Evolutionary conservation across 192 early-diverging fungal genomes (phyloP), one percentile per base, ranked within the genome.

Genomic region (Coemansia nantahalensis): DNA sequence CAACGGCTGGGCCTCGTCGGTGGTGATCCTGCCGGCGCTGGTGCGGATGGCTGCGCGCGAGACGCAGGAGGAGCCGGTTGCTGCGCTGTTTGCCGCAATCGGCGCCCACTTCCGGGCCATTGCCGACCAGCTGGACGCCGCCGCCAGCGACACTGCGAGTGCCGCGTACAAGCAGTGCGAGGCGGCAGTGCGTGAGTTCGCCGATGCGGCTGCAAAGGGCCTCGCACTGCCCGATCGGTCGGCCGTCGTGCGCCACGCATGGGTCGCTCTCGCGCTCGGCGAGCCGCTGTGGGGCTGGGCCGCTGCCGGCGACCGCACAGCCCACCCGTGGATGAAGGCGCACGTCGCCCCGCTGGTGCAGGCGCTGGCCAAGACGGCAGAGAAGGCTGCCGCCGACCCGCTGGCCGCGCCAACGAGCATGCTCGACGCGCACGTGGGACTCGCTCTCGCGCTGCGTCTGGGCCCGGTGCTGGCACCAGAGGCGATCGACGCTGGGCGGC

Each of bases 21-120:
- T 46, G 17, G 71, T 76, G 34, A 74, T 85, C n/a, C 40, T 89
- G 16, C 63, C 84, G n/a, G 80, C 72, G 7, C 65, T 85, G 58
- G 68, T 84, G 5, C 72, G 82, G n/a, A 84, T 93, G 68, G 54
- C 80, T 10, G 55, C 65, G 19, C 93, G 92, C 65, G 93, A 95
- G 62, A 79, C 83, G 12, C 84, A 88, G 41, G 93, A 93, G 45
- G 59, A 62, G 15, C 82, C 81, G n/a, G 75, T 87, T 10, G 40
- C 65, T 3, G 67, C 80, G 45, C 77, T 84, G 39, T 82, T 92
- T 21, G 51, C 80, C 16, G 83, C 84, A 9, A 56, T 85, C 21
- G 78, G 80, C 8, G 42, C 51, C 36, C 90, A 91, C 74, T 13
- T 54, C 45, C 17, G 76, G 62, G 15, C 81, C 80, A 24, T 74